Evolutionary conservation across 2,329 filamentous ascomycete species (phyloP).

Genomic region (Magnaporthiopsis poae): DNA sequence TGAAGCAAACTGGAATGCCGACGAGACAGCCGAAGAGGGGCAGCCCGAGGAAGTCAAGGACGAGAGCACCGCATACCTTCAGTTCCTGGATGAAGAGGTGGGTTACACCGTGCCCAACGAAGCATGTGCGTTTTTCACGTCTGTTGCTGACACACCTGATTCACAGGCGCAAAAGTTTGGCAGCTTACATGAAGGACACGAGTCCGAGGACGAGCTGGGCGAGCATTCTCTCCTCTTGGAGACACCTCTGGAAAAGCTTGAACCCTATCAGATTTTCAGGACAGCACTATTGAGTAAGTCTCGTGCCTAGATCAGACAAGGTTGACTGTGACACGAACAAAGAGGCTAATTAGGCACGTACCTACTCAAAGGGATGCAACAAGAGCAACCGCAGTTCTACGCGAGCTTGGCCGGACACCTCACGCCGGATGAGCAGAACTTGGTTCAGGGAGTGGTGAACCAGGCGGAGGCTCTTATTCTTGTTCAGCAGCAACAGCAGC

Average conservation of each 20-base stretch:
- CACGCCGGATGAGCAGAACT: conserved; percentile 66
- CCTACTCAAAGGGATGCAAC: conserved; percentile 60
- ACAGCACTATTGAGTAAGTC: conserved; percentile 69
- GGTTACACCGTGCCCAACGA: conserved; percentile 17
- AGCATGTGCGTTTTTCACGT: conserved; percentile 8
- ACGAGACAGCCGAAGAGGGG: conserved; percentile 55
- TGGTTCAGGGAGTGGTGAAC: conserved; percentile 69
- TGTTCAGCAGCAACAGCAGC: conserved; percentile 28
- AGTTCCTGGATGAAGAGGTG: conserved; percentile 88
- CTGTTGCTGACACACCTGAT: conserved; percentile 15
- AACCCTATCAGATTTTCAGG: conserved; percentile 87
- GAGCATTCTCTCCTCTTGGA: conserved; percentile 90
- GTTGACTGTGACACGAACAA: background rate
- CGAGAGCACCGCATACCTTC: conserved; percentile 86
- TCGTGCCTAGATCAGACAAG: too few relatives aligned
- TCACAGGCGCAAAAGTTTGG: conserved; percentile 71
- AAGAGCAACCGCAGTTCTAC: conserved; percentile 84
- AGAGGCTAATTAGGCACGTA: conserved; percentile 19
- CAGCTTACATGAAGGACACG: conserved; percentile 47
- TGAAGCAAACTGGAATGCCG: conserved; percentile 70
- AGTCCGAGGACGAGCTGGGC: conserved; percentile 77
- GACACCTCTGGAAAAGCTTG: conserved; percentile 85
- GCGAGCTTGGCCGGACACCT: conserved; percentile 68
- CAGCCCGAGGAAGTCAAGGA: conserved; percentile 65
- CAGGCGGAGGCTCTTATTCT: conserved; percentile 48